Evolutionary conservation across 345 rosid genomes (phyloP).

Genomic region (Crucihimalaya himalaica): DNA sequence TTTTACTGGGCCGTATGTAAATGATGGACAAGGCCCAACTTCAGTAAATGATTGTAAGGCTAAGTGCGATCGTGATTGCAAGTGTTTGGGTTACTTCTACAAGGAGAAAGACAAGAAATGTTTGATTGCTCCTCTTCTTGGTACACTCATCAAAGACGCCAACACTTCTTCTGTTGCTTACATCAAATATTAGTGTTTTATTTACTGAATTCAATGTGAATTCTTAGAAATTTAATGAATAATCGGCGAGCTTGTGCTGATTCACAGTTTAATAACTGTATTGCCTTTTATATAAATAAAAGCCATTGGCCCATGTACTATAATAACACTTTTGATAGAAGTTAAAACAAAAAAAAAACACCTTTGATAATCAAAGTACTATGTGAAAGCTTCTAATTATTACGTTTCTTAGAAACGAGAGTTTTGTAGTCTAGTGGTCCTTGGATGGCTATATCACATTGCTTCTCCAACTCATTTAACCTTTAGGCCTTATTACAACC

Average conservation of each 20-base stretch:
- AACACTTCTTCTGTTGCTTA: slow-evolving; percentile 40
- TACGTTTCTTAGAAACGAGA: background rate
- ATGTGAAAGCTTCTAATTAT: background rate
- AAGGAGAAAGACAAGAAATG: slow-evolving; percentile 48
- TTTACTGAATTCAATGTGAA: background rate
- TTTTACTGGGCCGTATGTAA: slow-evolving; percentile 46
- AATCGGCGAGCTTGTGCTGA: background rate
- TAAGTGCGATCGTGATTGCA: slow-evolving; percentile 55
- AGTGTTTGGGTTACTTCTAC: slow-evolving; percentile 64
- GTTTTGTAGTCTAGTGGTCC: background rate
- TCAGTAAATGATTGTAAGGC: slow-evolving; percentile 44
- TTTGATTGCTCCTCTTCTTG: slow-evolving; percentile 39
- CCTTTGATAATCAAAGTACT: background rate
- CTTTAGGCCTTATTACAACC: too few relatives aligned
- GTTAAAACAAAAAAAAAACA: too few relatives aligned
- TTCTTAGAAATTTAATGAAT: slow-evolving; percentile 2
- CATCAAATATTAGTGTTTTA: slow-evolving; percentile 27
- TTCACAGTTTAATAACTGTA: background rate
- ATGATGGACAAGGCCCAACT: slow-evolving; percentile 47
- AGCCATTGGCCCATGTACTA: background rate
- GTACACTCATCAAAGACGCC: slow-evolving; percentile 33
- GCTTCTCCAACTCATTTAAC: background rate
- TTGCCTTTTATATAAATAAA: background rate
- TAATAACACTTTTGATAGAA: too few relatives aligned
- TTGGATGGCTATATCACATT: too few relatives aligned